phyloP scores from a whole-genome alignment of 768 basidiomycete species.

The Hirschioporus abietinus region DNA sequence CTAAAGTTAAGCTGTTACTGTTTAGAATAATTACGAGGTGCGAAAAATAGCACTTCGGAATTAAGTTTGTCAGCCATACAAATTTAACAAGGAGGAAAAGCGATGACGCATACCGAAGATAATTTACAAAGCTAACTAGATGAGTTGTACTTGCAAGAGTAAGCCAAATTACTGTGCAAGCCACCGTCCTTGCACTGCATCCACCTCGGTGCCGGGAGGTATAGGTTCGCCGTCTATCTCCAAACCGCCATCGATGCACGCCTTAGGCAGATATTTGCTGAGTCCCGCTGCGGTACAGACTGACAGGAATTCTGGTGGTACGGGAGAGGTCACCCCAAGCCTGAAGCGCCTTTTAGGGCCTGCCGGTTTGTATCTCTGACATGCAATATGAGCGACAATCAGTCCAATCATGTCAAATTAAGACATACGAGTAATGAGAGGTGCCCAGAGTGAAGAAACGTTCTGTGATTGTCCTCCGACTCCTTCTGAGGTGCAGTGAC shows the following conservation, averaged over 20 bases:
- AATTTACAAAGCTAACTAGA: background rate
- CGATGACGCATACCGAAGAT: background rate
- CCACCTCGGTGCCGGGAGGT: background rate
- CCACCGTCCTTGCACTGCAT: slow-evolving; percentile 1
- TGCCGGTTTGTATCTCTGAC: slow-evolving; percentile 42
- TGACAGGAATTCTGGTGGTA: slow-evolving; percentile 49
- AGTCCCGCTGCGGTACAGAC: slow-evolving; percentile 46
- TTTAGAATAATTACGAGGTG: background rate
- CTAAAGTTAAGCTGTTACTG: background rate
- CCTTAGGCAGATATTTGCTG: slow-evolving; percentile 23
- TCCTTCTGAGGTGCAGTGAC: slow-evolving; percentile 12
- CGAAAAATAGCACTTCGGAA: background rate
- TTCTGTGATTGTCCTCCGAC: slow-evolving; percentile 30
- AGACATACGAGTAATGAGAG: slow-evolving; percentile 48
- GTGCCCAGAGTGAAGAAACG: slow-evolving; percentile 55
- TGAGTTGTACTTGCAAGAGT: background rate
- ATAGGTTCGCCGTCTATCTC: slow-evolving; percentile 38
- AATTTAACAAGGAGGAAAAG: background rate
- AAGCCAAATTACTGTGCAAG: background rate
- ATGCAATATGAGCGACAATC: slow-evolving; percentile 6
- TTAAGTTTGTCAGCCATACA: background rate
- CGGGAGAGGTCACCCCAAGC: slow-evolving; percentile 50
- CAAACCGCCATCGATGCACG: slow-evolving; percentile 39
- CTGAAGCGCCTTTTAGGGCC: slow-evolving; percentile 44
- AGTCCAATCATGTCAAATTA: slow-evolving; percentile 1